Evolutionary conservation across 78 protist genomes (phyloP).

Genomic region (Cyanophora paradoxa): DNA sequence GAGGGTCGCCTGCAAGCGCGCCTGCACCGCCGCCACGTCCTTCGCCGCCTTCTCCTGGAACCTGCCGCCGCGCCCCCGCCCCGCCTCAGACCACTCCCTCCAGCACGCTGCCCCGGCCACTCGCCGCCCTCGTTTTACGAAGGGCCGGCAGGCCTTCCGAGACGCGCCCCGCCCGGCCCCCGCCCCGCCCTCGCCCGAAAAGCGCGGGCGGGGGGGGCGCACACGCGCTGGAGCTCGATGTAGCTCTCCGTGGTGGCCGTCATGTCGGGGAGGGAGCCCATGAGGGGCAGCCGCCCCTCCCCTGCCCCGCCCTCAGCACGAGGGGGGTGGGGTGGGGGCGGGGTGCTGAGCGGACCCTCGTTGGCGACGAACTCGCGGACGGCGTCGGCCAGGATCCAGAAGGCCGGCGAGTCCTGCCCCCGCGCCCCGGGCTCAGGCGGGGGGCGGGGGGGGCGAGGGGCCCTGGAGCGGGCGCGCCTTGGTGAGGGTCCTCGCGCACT

Average conservation of each 20-base stretch:
- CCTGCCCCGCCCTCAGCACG: too few relatives aligned
- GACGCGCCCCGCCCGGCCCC: neutral
- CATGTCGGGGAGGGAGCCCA: slow-evolving; percentile 78
- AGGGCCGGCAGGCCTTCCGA: neutral
- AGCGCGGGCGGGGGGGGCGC: too few relatives aligned
- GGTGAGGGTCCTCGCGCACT: neutral
- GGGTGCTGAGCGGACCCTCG: too few relatives aligned
- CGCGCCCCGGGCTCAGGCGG: neutral
- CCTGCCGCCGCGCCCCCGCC: neutral
- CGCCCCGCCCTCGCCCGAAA: neutral
- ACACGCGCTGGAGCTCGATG: slow-evolving; percentile 57
- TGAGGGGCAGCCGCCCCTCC: slow-evolving; percentile 49
- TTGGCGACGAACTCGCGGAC: slow-evolving; percentile 36
- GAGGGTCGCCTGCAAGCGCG: neutral
- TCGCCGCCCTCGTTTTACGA: neutral
- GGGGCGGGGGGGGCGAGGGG: neutral
- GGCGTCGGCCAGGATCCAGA: slow-evolving; percentile 74
- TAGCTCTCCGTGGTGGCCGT: slow-evolving; percentile 53
- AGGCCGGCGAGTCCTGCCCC: neutral
- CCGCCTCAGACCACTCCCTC: neutral
- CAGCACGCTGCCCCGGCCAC: neutral
- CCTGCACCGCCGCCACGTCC: slow-evolving; percentile 1
- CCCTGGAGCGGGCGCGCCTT: neutral
- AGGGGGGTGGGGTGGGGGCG: too few relatives aligned
- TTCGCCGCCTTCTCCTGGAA: neutral